Percentiles rank a stretch among this genome's conserved stretches.
These are phyloP conservation scores for Elsinoe fawcettii DNA, from an alignment of 2,329 filamentous ascomycete species.

Conservation along the genomic window DNA sequence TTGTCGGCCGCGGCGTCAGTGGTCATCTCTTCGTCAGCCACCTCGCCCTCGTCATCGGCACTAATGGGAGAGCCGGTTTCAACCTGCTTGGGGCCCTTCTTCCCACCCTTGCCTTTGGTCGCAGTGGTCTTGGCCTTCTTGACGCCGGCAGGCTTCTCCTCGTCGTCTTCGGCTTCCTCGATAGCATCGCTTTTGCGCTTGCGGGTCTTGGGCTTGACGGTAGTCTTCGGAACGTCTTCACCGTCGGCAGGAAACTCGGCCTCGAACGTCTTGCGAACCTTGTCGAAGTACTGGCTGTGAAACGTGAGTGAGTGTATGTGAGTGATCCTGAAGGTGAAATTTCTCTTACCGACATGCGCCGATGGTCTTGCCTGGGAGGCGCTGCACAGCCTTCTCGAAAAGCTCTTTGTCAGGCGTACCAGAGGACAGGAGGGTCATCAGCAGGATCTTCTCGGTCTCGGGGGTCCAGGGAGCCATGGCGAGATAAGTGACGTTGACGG, in stretches of 20 bases:
- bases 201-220: constrained; percentile 8
- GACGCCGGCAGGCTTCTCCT: background rate
- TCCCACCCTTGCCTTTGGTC: background rate
- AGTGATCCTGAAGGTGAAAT: background rate
- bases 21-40: constrained; percentile 1
- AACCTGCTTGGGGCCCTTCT: background rate
- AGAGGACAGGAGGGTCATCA: background rate
- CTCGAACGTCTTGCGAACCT: background rate
- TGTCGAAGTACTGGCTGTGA: background rate
- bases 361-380: background rate
- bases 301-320: background rate
- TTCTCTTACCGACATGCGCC: background rate
- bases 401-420: background rate
- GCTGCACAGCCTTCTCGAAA: background rate
- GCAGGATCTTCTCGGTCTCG: background rate
- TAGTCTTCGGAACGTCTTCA: background rate
- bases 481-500: background rate
- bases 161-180: constrained; percentile 15
- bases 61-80: background rate
- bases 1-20: background rate
- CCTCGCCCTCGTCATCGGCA: constrained; percentile 1
- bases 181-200: constrained; percentile 20
- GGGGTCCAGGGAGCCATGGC: background rate
- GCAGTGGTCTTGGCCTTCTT: background rate
- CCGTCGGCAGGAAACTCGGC: background rate